Conservation (phyloP, 2,329 filamentous ascomycete genomes). For the Sporothrix brunneoviolacea region DNA sequence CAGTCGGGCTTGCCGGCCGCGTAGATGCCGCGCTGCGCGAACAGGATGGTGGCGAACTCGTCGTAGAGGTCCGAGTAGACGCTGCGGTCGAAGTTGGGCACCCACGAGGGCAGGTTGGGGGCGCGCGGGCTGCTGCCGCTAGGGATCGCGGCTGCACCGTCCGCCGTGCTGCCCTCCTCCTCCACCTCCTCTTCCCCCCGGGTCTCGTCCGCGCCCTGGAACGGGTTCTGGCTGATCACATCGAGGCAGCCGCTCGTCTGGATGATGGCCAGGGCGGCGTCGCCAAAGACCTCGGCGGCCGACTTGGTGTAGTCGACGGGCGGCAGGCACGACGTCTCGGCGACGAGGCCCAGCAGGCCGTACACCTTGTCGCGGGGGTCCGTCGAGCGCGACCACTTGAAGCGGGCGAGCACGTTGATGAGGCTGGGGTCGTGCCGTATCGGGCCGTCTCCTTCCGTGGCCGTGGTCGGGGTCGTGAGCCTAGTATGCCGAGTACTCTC, state of each 20-base stretch:
- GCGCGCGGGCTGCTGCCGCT: background rate
- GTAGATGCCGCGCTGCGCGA: constrained; percentile 14
- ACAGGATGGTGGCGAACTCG: constrained; percentile 11
- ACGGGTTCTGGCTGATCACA: constrained; percentile 12
- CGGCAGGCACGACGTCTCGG: background rate
- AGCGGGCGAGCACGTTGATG: constrained; percentile 12
- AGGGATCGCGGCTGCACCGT: background rate
- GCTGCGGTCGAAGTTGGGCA: constrained; percentile 14
- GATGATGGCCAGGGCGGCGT: constrained; percentile 11
- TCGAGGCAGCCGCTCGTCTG: constrained; percentile 11
- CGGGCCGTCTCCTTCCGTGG: background rate
- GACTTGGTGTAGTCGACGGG: constrained; percentile 10
- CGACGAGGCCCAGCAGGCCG: constrained; percentile 13
- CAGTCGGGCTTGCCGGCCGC: constrained; percentile 6
- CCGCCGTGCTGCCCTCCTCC: background rate
- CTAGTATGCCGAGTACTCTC: too few relatives aligned
- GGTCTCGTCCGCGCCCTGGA: background rate
- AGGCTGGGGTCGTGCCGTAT: constrained; percentile 1
- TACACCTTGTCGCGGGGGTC: constrained; percentile 17
- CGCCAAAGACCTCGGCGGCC: constrained; percentile 5
- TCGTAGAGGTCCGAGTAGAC: constrained; percentile 6
- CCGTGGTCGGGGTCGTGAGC: background rate
- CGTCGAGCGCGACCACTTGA: constrained; percentile 7
- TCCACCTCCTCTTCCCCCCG: too few relatives aligned
- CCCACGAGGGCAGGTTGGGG: constrained; percentile 11